Evolutionary conservation across 1,139 yeast species (phyloP), one percentile per base, ranked within the genome.

Genomic region (Suhomyces choctaworum): DNA sequence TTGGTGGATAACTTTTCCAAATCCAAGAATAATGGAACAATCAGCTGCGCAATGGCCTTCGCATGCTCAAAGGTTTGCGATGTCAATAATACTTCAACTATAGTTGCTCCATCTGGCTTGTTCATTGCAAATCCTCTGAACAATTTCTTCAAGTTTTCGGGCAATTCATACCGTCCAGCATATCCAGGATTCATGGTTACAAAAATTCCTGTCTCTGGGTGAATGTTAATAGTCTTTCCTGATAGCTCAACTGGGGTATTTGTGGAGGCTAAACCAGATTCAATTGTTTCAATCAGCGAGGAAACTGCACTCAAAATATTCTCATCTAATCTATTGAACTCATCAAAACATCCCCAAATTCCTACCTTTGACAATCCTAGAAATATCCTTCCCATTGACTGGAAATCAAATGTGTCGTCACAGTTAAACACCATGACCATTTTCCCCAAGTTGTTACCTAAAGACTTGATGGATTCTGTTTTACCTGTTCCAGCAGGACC

Each of bases 401-500:
- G 84, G 52, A 76, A 86, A 51, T 90, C 96, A 64, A 88, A 92
- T 0, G 86, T 64, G 39, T 90, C 96, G 50, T 92, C 97, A 63
- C 97, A 92, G 56, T 88, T 82, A 54, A 92, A 90, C 0, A 90
- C 96, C 8, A 85, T 57, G 0, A 89, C 96, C 76, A 80, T 78
- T 43, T 79, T 74, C 7, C 97, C 98, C 9, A 92, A 62, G 29
- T 78, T 79, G 31, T 79, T 79, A 1, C 95, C 97, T 20, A 90
- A 66, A 0, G 96, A 87, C 54, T 92, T 92, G 15, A 90, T 74
- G 0, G 96, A 75, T 54, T 92, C 98, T 0, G 98, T 92, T 55
- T 92, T 90, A 48, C 97, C 98, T 0, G 97, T 92, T 31, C 97
- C 98, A 3, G 98, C 97, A 2, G 98, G 97, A 0, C 98, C 98